Evolutionary conservation across 371 early-diverging fungal genomes (phyloP).

Genomic region (Vairimorpha ceranae): DNA sequence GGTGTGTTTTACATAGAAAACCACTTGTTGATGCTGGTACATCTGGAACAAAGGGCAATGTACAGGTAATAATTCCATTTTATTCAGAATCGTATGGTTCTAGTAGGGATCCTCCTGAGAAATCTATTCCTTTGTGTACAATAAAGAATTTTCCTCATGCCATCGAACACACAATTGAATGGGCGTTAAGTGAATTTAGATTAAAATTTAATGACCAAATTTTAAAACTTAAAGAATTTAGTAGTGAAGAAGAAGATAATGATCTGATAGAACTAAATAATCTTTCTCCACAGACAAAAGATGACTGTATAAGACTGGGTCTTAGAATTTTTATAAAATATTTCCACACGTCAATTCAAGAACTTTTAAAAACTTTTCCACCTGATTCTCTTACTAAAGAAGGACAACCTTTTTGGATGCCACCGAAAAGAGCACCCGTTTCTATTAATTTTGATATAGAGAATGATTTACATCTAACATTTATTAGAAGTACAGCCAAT

Average conservation of each 20-base stretch:
- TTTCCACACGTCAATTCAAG: slow-evolving; percentile 51
- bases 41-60: slow-evolving; percentile 98
- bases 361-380: slow-evolving; percentile 66
- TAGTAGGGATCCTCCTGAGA: slow-evolving; percentile 94
- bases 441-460: slow-evolving; percentile 65
- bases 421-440: slow-evolving; percentile 89
- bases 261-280: slow-evolving; percentile 76
- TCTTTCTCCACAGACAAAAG: slow-evolving; percentile 84
- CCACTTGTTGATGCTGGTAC: slow-evolving; percentile 96
- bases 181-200: slow-evolving; percentile 91
- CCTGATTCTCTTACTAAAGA: slow-evolving; percentile 64
- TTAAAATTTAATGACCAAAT: slow-evolving; percentile 72
- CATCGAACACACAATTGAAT: slow-evolving; percentile 98
- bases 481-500: slow-evolving; percentile 80
- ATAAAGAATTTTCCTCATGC: slow-evolving; percentile 96
- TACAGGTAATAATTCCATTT: slow-evolving; percentile 68
- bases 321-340: slow-evolving; percentile 42
- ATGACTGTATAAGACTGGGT: slow-evolving; percentile 49
- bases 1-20: slow-evolving; percentile 87
- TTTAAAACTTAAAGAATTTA: slow-evolving; percentile 20
- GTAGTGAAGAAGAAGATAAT: slow-evolving; percentile 50
- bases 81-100: slow-evolving; percentile 95
- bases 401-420: slow-evolving; percentile 93
- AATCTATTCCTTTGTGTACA: slow-evolving; percentile 96
- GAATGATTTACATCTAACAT: slow-evolving; percentile 74